Evolutionary conservation across 2,329 filamentous ascomycete genomes (phyloP).

Genomic region (Fusarium sp.): DNA sequence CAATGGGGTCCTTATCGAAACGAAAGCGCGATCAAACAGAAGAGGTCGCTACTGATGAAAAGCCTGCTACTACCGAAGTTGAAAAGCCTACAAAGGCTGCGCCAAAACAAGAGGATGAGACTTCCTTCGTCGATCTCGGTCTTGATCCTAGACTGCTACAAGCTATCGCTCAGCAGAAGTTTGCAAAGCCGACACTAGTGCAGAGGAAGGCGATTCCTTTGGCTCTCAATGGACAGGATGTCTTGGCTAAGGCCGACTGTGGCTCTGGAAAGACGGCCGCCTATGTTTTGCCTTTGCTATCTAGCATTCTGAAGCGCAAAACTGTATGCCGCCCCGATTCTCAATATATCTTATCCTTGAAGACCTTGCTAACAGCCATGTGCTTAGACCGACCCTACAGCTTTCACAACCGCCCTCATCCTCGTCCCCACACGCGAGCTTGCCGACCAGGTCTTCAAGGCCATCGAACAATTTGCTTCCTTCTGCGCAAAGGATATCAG

Average conservation of each 20-base stretch:
- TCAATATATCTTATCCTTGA: neutral
- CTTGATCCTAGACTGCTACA: conserved; percentile 88
- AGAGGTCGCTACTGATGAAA: conserved; percentile 52
- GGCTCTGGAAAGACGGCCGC: conserved; percentile 98
- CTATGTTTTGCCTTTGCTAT: conserved; percentile 89
- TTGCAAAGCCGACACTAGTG: conserved; percentile 85
- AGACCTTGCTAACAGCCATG: conserved; percentile 6
- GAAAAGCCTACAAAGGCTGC: conserved; percentile 40
- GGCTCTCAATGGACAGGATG: conserved; percentile 86
- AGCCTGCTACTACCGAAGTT: conserved; percentile 41
- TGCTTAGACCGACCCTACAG: conserved; percentile 57
- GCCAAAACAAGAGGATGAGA: conserved; percentile 44
- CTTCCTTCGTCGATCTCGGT: conserved; percentile 78
- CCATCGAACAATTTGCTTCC: conserved; percentile 77
- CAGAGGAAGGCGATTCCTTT: conserved; percentile 89
- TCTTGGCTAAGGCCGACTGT: conserved; percentile 91
- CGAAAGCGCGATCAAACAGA: conserved; percentile 68
- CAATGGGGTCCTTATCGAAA: conserved; percentile 54
- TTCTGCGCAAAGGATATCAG: conserved; percentile 88
- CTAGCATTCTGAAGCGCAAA: conserved; percentile 84
- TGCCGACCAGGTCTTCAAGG: conserved; percentile 87
- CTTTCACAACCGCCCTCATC: conserved; percentile 78
- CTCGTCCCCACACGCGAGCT: conserved; percentile 95
- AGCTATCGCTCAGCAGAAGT: conserved; percentile 85
- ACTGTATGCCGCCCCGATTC: conserved; percentile 53